These are phyloP conservation scores for Ophiostoma tasmaniense DNA, from an alignment of 2,329 filamentous ascomycete genomes.

Conservation along the genomic window DNA sequence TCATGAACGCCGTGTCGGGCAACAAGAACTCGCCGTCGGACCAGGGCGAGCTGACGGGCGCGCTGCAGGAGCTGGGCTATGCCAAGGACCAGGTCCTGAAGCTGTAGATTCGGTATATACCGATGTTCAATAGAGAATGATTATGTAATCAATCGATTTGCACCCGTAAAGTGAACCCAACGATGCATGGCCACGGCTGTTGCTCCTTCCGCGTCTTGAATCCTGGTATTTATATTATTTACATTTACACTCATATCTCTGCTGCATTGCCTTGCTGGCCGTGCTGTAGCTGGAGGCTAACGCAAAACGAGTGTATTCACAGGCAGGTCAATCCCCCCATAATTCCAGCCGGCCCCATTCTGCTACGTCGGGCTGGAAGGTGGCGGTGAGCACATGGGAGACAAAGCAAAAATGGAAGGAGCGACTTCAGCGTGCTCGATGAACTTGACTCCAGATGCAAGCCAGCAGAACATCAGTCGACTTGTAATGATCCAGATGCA, in stretches of 20 bases:
- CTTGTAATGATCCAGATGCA: too few species aligned
- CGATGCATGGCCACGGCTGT: not conserved
- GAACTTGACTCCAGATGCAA: not conserved
- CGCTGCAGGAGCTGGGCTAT: slow-evolving; percentile 55
- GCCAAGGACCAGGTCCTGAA: slow-evolving; percentile 79
- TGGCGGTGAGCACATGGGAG: not conserved
- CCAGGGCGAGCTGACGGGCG: slow-evolving; percentile 80
- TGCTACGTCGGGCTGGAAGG: not conserved
- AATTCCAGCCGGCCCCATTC: not conserved
- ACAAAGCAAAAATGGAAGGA: not conserved
- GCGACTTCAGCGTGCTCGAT: not conserved
- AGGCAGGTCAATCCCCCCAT: not conserved
- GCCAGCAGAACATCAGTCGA: not conserved
- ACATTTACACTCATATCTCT: not conserved
- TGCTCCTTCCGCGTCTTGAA: not conserved
- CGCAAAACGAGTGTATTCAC: not conserved
- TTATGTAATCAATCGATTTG: not conserved
- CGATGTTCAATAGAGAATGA: not conserved
- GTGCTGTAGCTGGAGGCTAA: not conserved
- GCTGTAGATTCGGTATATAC: slow-evolving; percentile 47
- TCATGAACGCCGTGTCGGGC: slow-evolving; percentile 92
- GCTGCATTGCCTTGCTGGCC: slow-evolving; percentile 1
- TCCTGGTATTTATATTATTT: not conserved
- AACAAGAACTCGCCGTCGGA: slow-evolving; percentile 85
- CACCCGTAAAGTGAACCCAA: not conserved